Evolutionary conservation across 2,329 filamentous ascomycete genomes (phyloP).

Genomic region (Zalaria obscura): DNA sequence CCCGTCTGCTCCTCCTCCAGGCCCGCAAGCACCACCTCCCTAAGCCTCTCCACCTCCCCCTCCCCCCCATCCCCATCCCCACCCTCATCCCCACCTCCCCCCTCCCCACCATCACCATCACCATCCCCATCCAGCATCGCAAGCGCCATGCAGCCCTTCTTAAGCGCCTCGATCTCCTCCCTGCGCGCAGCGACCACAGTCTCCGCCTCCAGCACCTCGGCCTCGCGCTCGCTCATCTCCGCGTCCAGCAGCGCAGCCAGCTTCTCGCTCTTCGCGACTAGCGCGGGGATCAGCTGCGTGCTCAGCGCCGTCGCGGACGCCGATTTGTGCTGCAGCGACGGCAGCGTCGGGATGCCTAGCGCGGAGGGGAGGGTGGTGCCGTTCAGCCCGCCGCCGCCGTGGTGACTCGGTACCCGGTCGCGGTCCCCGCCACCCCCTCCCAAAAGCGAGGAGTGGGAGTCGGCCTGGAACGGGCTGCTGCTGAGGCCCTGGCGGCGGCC

Average conservation of each 20-base stretch:
- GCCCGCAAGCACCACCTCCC: constrained; percentile 25
- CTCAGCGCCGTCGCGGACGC: constrained; percentile 44
- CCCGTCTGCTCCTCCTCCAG: constrained; percentile 29
- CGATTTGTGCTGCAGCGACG: constrained; percentile 21
- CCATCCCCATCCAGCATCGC: constrained; percentile 31
- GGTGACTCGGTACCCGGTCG: too few relatives aligned
- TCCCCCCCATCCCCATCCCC: constrained; percentile 21
- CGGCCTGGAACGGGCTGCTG: constrained; percentile 43
- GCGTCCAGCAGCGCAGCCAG: constrained; percentile 48
- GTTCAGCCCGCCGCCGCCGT: background rate
- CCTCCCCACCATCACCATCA: constrained; percentile 23
- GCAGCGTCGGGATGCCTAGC: constrained; percentile 5
- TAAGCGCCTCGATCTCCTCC: constrained; percentile 48
- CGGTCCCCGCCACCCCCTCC: too few relatives aligned
- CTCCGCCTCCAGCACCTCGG: constrained; percentile 31
- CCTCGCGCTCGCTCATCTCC: constrained; percentile 59
- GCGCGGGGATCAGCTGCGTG: constrained; percentile 44
- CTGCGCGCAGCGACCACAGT: constrained; percentile 44
- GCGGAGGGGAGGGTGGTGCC: constrained; percentile 3
- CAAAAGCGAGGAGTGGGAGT: constrained; percentile 2
- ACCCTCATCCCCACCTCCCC: constrained; percentile 9
- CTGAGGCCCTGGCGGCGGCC: constrained; percentile 51
- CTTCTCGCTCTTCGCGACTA: constrained; percentile 30
- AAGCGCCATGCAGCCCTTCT: constrained; percentile 37
- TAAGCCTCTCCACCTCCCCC: constrained; percentile 18